Conservation (phyloP, 2,329 filamentous ascomycete species). For the Ramularia collo-cygni region DNA sequence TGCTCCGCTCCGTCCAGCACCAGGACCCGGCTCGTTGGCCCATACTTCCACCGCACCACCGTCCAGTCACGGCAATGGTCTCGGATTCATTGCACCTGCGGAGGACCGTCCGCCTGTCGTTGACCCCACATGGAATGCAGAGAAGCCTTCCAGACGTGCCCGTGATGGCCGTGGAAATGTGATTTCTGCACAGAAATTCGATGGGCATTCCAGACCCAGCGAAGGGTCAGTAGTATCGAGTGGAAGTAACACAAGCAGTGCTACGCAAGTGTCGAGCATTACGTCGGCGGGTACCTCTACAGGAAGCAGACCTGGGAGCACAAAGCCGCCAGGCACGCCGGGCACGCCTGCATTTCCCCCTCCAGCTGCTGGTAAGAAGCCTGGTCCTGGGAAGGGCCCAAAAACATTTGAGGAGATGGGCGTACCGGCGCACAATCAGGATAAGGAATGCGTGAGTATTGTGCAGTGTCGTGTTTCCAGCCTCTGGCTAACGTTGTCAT, state of each 20-base stretch:
- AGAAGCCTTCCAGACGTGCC: conserved; percentile 3
- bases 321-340: conserved; percentile 5
- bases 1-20: conserved; percentile 3
- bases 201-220: too few relatives aligned
- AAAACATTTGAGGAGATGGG: conserved; percentile 99
- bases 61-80: conserved; percentile 15
- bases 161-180: not conserved
- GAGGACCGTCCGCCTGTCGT: conserved; percentile 32
- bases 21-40: conserved; percentile 15
- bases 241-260: too few relatives aligned
- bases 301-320: conserved; percentile 5
- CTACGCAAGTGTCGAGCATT: not conserved
- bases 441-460: conserved; percentile 72
- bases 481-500: not conserved
- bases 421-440: conserved; percentile 72
- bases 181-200: not conserved
- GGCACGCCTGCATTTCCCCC: conserved; percentile 17
- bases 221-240: too few relatives aligned
- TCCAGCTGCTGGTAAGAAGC: conserved; percentile 4
- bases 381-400: conserved; percentile 61
- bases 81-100: conserved; percentile 37
- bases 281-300: too few relatives aligned
- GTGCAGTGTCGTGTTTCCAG: too few relatives aligned
- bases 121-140: conserved; percentile 13
- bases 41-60: conserved; percentile 17